A percentile compares a stretch with the other conserved stretches of the same genome.
Conservation (phyloP, 176 grass and related monocot genomes). For the Raddia guianensis region DNA sequence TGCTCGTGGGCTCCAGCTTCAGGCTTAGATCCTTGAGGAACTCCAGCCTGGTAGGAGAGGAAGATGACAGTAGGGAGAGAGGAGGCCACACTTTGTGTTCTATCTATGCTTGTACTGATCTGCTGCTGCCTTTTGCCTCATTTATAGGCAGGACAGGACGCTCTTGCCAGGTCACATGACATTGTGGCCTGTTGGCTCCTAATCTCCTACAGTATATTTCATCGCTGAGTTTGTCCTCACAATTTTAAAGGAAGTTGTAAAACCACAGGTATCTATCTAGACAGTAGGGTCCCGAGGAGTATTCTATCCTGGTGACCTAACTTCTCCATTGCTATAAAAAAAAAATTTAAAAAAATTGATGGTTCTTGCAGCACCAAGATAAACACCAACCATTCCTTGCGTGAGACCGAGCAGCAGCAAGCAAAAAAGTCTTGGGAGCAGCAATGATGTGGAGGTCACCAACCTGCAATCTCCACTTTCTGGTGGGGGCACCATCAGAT, state of each 20-base stretch:
- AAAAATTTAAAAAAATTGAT: constrained; percentile 15
- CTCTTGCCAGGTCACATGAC: constrained; percentile 23
- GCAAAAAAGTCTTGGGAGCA: constrained; percentile 22
- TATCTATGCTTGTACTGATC: constrained; percentile 50
- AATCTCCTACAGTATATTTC: background rate
- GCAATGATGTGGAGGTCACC: constrained; percentile 48
- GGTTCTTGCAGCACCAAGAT: constrained; percentile 36
- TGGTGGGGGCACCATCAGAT: constrained; percentile 36
- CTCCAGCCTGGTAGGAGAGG: constrained; percentile 38
- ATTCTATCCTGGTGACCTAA: constrained; percentile 51
- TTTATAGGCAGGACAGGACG: constrained; percentile 66
- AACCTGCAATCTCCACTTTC: constrained; percentile 40
- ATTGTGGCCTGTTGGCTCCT: background rate
- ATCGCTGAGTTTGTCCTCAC: constrained; percentile 4
- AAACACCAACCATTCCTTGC: constrained; percentile 32
- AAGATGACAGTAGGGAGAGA: constrained; percentile 28
- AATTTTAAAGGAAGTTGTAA: background rate
- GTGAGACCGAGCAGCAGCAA: constrained; percentile 21
- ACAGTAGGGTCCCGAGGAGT: constrained; percentile 28
- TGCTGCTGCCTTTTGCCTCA: constrained; percentile 51
- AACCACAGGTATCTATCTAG: constrained; percentile 22
- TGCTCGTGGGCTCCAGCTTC: constrained; percentile 45
- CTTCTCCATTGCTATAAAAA: constrained; percentile 47
- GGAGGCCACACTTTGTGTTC: constrained; percentile 37
- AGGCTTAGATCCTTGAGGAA: constrained; percentile 37